Percentiles rank a stretch among this genome's conserved stretches.
phyloP scores from a whole-genome alignment of 2,329 filamentous ascomycete genomes.

The Cytospora leucostoma region DNA sequence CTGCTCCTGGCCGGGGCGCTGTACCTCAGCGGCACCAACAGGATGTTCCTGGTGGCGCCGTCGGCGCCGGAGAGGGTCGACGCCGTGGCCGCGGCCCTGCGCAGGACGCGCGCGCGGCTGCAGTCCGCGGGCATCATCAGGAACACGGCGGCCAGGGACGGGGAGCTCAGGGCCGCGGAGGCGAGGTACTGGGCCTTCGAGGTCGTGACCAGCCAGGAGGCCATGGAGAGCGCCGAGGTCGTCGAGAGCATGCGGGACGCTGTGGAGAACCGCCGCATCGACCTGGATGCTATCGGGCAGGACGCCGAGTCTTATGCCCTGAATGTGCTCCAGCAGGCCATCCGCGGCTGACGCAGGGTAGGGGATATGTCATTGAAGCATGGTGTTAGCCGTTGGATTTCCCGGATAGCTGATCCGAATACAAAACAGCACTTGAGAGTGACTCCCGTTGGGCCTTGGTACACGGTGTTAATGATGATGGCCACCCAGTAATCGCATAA shows the following conservation, averaged over 20 bases:
- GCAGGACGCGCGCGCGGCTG: conserved; percentile 64
- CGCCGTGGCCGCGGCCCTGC: conserved; percentile 55
- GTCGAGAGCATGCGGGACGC: conserved; percentile 70
- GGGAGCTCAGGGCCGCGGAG: conserved; percentile 64
- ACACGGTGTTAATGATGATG: background rate
- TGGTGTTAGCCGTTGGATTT: background rate
- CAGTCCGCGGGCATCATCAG: conserved; percentile 73
- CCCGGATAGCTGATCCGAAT: background rate
- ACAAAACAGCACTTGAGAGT: background rate
- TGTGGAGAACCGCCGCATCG: conserved; percentile 58
- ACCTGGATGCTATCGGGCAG: conserved; percentile 60
- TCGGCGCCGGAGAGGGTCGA: conserved; percentile 68
- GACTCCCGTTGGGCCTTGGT: conserved; percentile 3
- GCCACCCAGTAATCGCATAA: background rate
- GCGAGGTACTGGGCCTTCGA: conserved; percentile 82
- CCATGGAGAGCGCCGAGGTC: conserved; percentile 79
- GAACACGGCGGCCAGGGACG: conserved; percentile 78
- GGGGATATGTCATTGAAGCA: background rate
- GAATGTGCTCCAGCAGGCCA: conserved; percentile 40
- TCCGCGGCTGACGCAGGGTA: conserved; percentile 10
- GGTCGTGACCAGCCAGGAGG: conserved; percentile 68
- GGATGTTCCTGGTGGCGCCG: conserved; percentile 68
- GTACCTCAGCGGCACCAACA: conserved; percentile 77
- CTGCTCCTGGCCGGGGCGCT: conserved; percentile 63
- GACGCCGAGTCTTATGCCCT: conserved; percentile 66